A percentile compares a stretch with the other conserved stretches of the same genome.
These are phyloP conservation scores for Dissophora ornata DNA, from an alignment of 192 early-diverging fungal genomes.

Conservation along the genomic window DNA sequence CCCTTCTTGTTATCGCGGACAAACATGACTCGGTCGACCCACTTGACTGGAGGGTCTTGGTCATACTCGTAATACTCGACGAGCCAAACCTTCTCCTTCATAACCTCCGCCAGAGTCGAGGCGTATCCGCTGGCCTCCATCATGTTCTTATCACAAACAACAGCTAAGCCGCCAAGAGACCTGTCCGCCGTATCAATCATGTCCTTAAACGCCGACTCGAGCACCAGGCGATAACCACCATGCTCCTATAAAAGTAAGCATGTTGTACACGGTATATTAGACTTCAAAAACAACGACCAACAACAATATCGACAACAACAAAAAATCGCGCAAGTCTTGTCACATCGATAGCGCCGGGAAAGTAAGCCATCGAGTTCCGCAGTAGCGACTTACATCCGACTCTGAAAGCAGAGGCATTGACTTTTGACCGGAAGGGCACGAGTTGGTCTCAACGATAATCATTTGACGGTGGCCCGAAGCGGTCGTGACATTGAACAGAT, in stretches of 20 bases:
- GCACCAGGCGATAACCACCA: slow-evolving; percentile 83
- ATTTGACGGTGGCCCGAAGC: slow-evolving; percentile 86
- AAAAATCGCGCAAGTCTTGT: no score
- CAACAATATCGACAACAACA: no score
- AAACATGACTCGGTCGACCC: slow-evolving; percentile 79
- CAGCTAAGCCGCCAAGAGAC: slow-evolving; percentile 79
- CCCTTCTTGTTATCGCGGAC: slow-evolving; percentile 72
- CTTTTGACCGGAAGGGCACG: slow-evolving; percentile 90
- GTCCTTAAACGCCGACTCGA: slow-evolving; percentile 83
- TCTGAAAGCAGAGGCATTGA: slow-evolving; percentile 89
- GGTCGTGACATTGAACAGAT: slow-evolving; percentile 90
- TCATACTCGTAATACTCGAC: slow-evolving; percentile 81
- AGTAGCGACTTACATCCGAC: slow-evolving; percentile 69
- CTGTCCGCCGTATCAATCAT: slow-evolving; percentile 71
- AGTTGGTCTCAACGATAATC: slow-evolving; percentile 94
- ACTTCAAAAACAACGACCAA: not conserved
- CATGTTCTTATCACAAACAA: slow-evolving; percentile 88
- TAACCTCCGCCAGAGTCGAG: slow-evolving; percentile 79
- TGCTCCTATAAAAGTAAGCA: slow-evolving; percentile 55
- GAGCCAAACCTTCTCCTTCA: slow-evolving; percentile 81
- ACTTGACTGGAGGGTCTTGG: slow-evolving; percentile 79
- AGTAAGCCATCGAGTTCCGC: not conserved
- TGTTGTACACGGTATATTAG: not conserved
- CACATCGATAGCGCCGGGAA: no score
- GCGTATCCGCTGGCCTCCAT: slow-evolving; percentile 92